Percentiles rank a stretch among this genome's conserved stretches.
Evolutionary conservation across 345 rosid genomes (phyloP).

Genomic region (Salix caprea): DNA sequence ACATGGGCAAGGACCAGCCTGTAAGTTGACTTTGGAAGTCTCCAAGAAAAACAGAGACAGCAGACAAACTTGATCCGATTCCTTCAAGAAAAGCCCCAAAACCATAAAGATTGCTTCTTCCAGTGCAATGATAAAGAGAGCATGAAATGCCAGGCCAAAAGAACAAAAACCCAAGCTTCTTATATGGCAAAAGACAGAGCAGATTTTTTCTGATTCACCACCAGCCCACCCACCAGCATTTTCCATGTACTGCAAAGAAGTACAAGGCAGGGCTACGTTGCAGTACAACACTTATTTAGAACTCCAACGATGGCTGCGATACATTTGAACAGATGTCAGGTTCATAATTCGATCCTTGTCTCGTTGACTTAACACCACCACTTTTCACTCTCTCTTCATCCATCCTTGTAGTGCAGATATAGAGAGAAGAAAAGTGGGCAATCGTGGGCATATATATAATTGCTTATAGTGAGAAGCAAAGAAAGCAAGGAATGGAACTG

Average conservation of each 20-base stretch:
- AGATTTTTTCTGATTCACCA: too few relatives aligned
- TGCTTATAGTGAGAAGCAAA: not conserved
- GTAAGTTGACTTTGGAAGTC: too few relatives aligned
- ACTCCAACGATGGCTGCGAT: not conserved
- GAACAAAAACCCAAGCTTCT: not conserved
- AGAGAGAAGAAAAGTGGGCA: not conserved
- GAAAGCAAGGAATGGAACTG: not conserved
- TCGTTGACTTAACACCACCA: not conserved
- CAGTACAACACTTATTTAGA: too few relatives aligned
- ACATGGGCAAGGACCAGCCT: too few relatives aligned
- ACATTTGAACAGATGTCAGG: constrained; percentile 8
- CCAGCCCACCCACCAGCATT: too few relatives aligned
- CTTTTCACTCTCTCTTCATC: not conserved
- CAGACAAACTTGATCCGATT: not conserved
- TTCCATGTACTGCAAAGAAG: too few relatives aligned
- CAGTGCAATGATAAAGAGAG: not conserved
- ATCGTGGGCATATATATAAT: not conserved
- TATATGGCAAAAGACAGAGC: not conserved
- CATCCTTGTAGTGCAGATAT: too few relatives aligned
- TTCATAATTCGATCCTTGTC: constrained; percentile 6
- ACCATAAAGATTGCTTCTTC: not conserved
- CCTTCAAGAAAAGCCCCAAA: not conserved
- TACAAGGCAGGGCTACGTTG: too few relatives aligned
- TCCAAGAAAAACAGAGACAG: too few relatives aligned
- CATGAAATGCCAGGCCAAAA: not conserved